A percentile compares a stretch with the other conserved stretches of the same genome.
phyloP scores from a whole-genome alignment of 305 asterid species.

The Coffea humblotiana region DNA sequence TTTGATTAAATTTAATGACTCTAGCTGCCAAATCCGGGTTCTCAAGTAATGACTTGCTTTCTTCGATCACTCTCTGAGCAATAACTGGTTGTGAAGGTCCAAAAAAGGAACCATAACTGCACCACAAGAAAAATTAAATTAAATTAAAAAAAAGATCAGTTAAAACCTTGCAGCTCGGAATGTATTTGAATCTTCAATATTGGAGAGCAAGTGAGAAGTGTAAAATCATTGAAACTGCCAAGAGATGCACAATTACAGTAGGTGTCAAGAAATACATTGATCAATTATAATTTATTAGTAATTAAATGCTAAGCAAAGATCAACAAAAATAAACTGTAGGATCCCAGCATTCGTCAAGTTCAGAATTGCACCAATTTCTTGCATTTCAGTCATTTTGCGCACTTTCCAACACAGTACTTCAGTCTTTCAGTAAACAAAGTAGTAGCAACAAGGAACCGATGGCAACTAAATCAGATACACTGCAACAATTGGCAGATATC shows the following conservation, averaged over 20 bases:
- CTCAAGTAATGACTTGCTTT: conserved; percentile 88
- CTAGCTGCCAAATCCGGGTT: conserved; percentile 73
- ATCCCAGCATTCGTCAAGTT: background rate
- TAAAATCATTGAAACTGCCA: background rate
- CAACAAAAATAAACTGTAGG: background rate
- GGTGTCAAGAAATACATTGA: background rate
- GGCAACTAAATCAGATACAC: background rate
- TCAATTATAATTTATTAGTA: no score
- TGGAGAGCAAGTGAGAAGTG: background rate
- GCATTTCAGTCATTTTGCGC: background rate
- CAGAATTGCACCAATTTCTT: background rate
- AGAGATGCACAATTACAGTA: background rate
- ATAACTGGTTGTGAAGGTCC: conserved; percentile 95
- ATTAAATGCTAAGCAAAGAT: background rate
- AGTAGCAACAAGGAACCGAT: background rate
- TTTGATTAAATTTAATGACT: conserved; percentile 38
- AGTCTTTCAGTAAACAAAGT: background rate
- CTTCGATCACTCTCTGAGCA: conserved; percentile 92
- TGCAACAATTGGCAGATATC: background rate
- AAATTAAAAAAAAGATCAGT: background rate
- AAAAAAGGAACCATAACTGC: conserved; percentile 94
- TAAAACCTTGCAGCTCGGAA: background rate
- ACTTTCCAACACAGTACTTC: background rate
- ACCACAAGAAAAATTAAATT: conserved; percentile 9
- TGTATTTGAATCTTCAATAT: background rate